phyloP scores from a whole-genome alignment of 1,284 basidiomycete genomes.

The Stereum hirsutum region DNA sequence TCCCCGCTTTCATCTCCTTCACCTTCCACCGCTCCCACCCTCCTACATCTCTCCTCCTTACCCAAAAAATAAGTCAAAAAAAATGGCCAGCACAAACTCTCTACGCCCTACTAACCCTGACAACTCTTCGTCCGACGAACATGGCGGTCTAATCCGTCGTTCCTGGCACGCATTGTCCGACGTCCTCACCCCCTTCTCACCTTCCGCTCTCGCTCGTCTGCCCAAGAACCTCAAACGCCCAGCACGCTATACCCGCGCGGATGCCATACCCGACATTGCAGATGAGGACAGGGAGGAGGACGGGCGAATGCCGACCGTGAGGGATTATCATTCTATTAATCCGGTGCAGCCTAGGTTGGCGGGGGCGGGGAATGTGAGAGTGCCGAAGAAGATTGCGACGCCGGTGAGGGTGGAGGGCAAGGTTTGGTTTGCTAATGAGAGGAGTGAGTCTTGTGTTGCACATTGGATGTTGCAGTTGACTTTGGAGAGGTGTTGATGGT shows the following conservation, averaged over 20 bases:
- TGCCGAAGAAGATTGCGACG: slow-evolving; percentile 84
- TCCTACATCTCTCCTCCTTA: too few species aligned
- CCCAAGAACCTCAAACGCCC: slow-evolving; percentile 41
- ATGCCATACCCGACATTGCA: slow-evolving; percentile 65
- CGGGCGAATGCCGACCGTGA: slow-evolving; percentile 47
- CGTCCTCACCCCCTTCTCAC: slow-evolving; percentile 60
- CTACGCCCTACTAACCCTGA: too few species aligned
- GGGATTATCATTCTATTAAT: slow-evolving; percentile 68
- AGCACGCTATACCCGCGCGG: slow-evolving; percentile 54
- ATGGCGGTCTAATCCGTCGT: slow-evolving; percentile 23
- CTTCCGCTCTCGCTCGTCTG: slow-evolving; percentile 55
- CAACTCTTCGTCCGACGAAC: too few species aligned
- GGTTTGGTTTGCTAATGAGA: slow-evolving; percentile 98
- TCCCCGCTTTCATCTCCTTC: too few species aligned
- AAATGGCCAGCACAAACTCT: too few species aligned
- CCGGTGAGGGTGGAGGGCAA: slow-evolving; percentile 93
- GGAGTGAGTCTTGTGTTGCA: slow-evolving; percentile 46
- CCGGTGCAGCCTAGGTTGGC: slow-evolving; percentile 41
- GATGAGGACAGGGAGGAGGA: slow-evolving; percentile 40
- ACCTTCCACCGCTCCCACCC: neutral
- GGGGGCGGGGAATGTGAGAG: slow-evolving; percentile 53
- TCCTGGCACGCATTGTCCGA: slow-evolving; percentile 55
- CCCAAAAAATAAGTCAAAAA: too few species aligned
- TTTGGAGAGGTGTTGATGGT: neutral
- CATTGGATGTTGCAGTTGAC: neutral